A percentile compares a stretch with the other conserved stretches of the same genome.
Conservation (phyloP, 106 monocot species). For the Xerophyta viscosa region DNA sequence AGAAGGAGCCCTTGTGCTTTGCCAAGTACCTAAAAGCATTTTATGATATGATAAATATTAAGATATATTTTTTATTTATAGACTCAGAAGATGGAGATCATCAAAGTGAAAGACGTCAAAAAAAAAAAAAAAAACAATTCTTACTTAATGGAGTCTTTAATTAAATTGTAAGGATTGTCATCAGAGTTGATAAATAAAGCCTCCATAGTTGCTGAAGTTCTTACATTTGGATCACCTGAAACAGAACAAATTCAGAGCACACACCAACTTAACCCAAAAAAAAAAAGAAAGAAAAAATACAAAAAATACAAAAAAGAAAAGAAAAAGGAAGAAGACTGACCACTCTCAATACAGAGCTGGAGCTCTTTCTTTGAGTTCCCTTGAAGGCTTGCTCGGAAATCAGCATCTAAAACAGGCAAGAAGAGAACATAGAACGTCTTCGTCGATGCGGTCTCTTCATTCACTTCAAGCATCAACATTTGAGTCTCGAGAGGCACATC, state of each 20-base stretch:
- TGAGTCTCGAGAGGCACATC: slow-evolving; percentile 33
- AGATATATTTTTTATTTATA: background rate
- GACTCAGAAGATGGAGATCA: background rate
- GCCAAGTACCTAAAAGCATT: slow-evolving; percentile 17
- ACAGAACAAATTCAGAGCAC: background rate
- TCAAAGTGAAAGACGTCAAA: too few species aligned
- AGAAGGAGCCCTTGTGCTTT: slow-evolving; percentile 29
- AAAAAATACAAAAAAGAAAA: too few species aligned
- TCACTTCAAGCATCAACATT: slow-evolving; percentile 27
- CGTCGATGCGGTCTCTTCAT: background rate
- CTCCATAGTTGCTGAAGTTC: slow-evolving; percentile 9
- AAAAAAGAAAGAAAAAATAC: background rate
- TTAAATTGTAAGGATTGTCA: slow-evolving; percentile 22
- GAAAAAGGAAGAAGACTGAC: background rate
- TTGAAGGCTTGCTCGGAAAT: slow-evolving; percentile 22
- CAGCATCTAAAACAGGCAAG: slow-evolving; percentile 27
- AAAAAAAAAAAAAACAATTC: background rate
- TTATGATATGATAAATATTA: too few species aligned
- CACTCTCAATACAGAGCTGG: slow-evolving; percentile 28
- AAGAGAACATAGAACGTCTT: slow-evolving; percentile 11
- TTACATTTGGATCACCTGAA: slow-evolving; percentile 26
- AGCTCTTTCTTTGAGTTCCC: slow-evolving; percentile 22
- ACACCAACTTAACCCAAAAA: background rate
- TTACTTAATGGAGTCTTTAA: slow-evolving; percentile 24
- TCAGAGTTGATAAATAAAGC: slow-evolving; percentile 25